These are phyloP conservation scores for Solanum paucissectum DNA, from an alignment of 257 asterid genomes.

Conservation along the genomic window DNA sequence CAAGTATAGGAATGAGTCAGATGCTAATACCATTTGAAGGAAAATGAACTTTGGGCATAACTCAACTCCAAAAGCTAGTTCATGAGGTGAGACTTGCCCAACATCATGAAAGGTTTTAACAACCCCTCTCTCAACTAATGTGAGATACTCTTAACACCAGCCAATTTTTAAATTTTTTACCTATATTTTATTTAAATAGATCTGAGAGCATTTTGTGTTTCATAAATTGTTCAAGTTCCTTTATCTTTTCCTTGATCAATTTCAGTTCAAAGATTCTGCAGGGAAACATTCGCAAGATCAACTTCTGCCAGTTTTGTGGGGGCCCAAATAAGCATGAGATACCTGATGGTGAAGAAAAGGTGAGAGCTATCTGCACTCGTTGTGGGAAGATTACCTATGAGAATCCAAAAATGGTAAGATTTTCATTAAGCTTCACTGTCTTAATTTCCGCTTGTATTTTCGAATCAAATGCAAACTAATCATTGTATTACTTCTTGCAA, in stretches of 20 bases:
- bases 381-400: constrained; percentile 75
- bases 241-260: neutral
- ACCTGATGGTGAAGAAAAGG: constrained; percentile 87
- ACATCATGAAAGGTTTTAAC: neutral
- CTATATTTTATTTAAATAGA: neutral
- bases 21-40: neutral
- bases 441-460: neutral
- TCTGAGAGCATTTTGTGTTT: neutral
- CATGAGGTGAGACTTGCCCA: neutral
- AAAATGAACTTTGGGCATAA: neutral
- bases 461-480: neutral
- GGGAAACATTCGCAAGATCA: constrained; percentile 56
- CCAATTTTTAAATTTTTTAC: neutral
- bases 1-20: neutral
- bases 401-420: constrained; percentile 90
- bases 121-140: neutral
- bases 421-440: neutral
- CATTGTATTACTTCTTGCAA: neutral
- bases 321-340: constrained; percentile 80
- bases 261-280: constrained; percentile 14
- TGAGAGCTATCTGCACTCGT: constrained; percentile 69
- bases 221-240: neutral
- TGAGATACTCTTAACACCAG: neutral
- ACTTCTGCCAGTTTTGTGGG: constrained; percentile 89
- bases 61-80: neutral